Evolutionary conservation across 768 basidiomycete species (phyloP).

Genomic region (Termitomyces sp.): DNA sequence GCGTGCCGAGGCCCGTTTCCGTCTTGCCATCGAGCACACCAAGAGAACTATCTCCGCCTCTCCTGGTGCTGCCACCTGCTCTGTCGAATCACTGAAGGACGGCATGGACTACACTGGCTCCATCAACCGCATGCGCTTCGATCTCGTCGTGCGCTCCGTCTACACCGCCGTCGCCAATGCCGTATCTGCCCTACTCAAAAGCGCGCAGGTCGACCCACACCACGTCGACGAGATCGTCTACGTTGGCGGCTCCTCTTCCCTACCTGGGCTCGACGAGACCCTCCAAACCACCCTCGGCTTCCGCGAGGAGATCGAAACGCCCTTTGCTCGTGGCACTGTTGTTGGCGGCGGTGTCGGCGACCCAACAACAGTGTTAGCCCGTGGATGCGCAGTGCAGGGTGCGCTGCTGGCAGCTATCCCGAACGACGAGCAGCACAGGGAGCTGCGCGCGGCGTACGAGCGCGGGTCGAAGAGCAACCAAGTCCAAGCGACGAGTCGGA

Average conservation of each 20-base stretch:
- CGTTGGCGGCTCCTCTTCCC: constrained; percentile 69
- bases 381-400: constrained; percentile 78
- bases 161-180: constrained; percentile 56
- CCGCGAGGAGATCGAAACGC: constrained; percentile 58
- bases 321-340: constrained; percentile 65
- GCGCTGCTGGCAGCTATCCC: constrained; percentile 53
- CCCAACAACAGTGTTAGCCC: constrained; percentile 73
- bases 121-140: constrained; percentile 58
- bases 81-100: constrained; percentile 92
- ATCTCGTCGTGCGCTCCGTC: constrained; percentile 58
- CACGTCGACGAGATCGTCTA: constrained; percentile 80
- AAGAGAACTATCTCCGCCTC: constrained; percentile 91
- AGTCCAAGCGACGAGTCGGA: constrained; percentile 56
- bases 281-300: constrained; percentile 49
- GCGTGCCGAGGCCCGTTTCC: constrained; percentile 91
- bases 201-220: constrained; percentile 56
- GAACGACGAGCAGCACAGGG: constrained; percentile 45
- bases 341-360: constrained; percentile 74
- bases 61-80: constrained; percentile 84
- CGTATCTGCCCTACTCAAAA: constrained; percentile 50
- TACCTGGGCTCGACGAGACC: constrained; percentile 73
- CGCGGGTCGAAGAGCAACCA: constrained; percentile 32
- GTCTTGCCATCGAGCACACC: constrained; percentile 90
- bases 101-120: constrained; percentile 79
- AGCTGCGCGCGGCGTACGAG: constrained; percentile 50